Evolutionary conservation across 495 filamentous ascomycete species (phyloP).

Genomic region (Apodospora peruviana): DNA sequence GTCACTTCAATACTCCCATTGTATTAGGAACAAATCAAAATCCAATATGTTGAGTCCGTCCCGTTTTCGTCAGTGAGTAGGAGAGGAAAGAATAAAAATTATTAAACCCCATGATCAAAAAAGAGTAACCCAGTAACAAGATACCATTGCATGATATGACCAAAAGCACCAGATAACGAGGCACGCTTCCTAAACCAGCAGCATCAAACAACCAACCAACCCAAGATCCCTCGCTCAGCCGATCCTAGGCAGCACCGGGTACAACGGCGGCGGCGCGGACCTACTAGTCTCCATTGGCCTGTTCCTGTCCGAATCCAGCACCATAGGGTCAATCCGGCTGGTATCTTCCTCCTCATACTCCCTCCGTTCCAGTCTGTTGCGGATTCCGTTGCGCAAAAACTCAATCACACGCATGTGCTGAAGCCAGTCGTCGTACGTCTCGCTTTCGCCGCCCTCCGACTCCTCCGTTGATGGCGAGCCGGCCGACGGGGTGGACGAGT

Average conservation of each 20-base stretch:
- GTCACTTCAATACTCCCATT: too few relatives aligned
- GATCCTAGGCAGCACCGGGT: slow-evolving; percentile 12
- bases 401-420: slow-evolving; percentile 80
- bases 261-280: slow-evolving; percentile 3
- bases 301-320: slow-evolving; percentile 10
- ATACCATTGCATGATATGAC: too few relatives aligned
- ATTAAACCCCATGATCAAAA: too few relatives aligned
- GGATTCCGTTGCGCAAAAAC: slow-evolving; percentile 62
- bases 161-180: too few relatives aligned
- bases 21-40: too few relatives aligned
- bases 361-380: slow-evolving; percentile 54
- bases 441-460: slow-evolving; percentile 38
- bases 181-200: neutral
- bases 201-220: neutral
- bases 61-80: too few relatives aligned
- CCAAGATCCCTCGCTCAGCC: neutral
- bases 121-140: too few relatives aligned
- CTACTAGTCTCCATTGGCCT: neutral
- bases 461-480: slow-evolving; percentile 38
- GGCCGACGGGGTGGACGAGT: slow-evolving; percentile 26
- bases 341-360: slow-evolving; percentile 49
- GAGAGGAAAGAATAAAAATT: too few relatives aligned
- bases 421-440: slow-evolving; percentile 69
- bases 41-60: too few relatives aligned
- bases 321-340: slow-evolving; percentile 25